Evolutionary conservation across 140 eudicot genomes (phyloP).

Genomic region (Bidens hawaiensis): DNA sequence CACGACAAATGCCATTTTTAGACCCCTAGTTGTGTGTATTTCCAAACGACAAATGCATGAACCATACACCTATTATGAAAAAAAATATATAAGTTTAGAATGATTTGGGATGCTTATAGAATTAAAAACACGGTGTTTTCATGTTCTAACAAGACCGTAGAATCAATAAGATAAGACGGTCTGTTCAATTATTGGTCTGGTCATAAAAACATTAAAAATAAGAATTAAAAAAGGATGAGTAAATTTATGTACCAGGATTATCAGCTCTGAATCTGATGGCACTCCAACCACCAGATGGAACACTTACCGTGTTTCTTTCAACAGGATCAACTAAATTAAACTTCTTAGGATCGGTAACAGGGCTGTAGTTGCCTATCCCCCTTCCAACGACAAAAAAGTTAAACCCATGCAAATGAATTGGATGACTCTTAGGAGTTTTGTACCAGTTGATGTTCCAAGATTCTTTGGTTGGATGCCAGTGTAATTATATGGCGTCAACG

Average conservation of each 20-base stretch:
- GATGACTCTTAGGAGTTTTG: conserved; percentile 75
- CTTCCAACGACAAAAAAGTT: conserved; percentile 53
- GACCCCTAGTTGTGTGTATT: conserved; percentile 66
- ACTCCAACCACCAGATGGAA: conserved; percentile 56
- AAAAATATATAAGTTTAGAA: neutral
- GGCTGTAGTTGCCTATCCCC: conserved; percentile 42
- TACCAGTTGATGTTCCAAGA: conserved; percentile 43
- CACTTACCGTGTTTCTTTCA: conserved; percentile 54
- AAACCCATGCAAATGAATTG: conserved; percentile 73
- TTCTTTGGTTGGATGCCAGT: conserved; percentile 50
- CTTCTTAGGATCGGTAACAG: conserved; percentile 38
- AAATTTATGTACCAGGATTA: conserved; percentile 42
- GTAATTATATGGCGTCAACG: conserved; percentile 44
- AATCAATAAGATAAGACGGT: too few species aligned
- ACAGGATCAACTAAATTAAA: conserved; percentile 51
- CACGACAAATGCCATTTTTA: conserved; percentile 66
- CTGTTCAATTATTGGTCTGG: too few species aligned
- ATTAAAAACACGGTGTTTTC: neutral
- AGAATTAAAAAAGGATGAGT: neutral
- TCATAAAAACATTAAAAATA: neutral
- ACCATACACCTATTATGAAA: conserved; percentile 49
- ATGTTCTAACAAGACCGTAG: too few species aligned
- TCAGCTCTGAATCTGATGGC: conserved; percentile 61
- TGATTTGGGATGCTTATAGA: neutral
- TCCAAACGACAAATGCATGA: conserved; percentile 68